Evolutionary conservation across 225 moss, liverwort and hornwort species (phyloP).

Genomic region (Sphagnum tenellum): DNA sequence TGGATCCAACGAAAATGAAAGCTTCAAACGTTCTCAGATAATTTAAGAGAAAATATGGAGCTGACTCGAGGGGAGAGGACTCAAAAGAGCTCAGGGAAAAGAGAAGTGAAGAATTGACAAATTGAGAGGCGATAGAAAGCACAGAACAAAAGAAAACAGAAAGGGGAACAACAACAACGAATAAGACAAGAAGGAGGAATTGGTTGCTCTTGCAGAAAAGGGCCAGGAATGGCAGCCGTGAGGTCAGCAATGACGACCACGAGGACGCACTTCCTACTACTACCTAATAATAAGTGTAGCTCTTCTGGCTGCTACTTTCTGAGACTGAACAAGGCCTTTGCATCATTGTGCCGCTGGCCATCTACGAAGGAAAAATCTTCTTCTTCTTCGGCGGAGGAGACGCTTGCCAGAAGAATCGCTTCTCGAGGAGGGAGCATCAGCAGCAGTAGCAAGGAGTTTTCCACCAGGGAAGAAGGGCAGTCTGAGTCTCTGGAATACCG

Average conservation of each 20-base stretch:
- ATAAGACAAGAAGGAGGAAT: neutral
- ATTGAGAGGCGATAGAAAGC: neutral
- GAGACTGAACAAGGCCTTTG: no score
- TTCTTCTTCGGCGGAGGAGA: neutral
- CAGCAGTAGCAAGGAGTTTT: conserved; percentile 10
- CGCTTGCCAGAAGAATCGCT: neutral
- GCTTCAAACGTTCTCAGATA: no score
- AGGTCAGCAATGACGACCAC: neutral
- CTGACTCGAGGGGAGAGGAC: no score
- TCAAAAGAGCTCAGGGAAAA: neutral
- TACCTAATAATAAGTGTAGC: no score
- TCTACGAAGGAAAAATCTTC: neutral
- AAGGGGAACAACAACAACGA: neutral
- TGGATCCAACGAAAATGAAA: no score
- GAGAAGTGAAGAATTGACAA: neutral
- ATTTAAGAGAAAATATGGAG: no score
- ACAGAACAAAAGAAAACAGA: neutral
- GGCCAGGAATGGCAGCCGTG: neutral
- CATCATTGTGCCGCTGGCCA: neutral
- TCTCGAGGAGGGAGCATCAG: neutral
- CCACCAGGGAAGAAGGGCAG: conserved; percentile 31
- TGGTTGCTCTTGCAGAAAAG: neutral
- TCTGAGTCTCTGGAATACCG: conserved; percentile 50
- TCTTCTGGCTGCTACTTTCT: neutral
- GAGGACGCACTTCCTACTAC: no score